Evolutionary conservation across 2,329 filamentous ascomycete species (phyloP).

Genomic region (Trichoderma sp.): DNA sequence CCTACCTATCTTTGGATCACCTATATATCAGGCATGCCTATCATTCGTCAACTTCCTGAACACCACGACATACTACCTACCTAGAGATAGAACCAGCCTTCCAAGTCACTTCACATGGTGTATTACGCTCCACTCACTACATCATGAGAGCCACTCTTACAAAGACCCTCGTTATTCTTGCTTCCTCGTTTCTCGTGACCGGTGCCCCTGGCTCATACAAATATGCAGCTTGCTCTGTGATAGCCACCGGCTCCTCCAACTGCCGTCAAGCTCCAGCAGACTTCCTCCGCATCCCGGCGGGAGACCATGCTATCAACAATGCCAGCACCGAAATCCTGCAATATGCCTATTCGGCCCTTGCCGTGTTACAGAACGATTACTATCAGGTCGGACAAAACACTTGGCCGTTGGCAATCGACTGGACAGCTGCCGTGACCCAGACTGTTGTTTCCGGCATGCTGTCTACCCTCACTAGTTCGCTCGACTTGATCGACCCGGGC

Average conservation of each 20-base stretch:
- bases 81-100: not conserved
- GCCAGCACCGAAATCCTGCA: constrained; percentile 42
- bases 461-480: constrained; percentile 66
- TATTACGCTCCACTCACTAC: too few species aligned
- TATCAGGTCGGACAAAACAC: constrained; percentile 77
- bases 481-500: constrained; percentile 44
- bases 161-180: not conserved
- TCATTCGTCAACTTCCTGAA: too few species aligned
- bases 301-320: not conserved
- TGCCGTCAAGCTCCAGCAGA: not conserved
- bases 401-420: constrained; percentile 88
- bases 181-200: not conserved
- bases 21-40: too few species aligned
- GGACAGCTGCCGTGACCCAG: constrained; percentile 84
- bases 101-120: too few species aligned
- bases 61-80: too few species aligned
- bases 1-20: too few species aligned
- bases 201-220: not conserved
- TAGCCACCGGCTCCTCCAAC: not conserved
- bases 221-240: constrained; percentile 7
- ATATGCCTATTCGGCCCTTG: constrained; percentile 64
- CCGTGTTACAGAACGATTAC: constrained; percentile 75
- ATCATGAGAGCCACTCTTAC: not conserved
- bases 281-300: not conserved
- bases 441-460: constrained; percentile 77